Conservation (phyloP, 2,329 filamentous ascomycete species). For the Colletotrichum lentis region DNA sequence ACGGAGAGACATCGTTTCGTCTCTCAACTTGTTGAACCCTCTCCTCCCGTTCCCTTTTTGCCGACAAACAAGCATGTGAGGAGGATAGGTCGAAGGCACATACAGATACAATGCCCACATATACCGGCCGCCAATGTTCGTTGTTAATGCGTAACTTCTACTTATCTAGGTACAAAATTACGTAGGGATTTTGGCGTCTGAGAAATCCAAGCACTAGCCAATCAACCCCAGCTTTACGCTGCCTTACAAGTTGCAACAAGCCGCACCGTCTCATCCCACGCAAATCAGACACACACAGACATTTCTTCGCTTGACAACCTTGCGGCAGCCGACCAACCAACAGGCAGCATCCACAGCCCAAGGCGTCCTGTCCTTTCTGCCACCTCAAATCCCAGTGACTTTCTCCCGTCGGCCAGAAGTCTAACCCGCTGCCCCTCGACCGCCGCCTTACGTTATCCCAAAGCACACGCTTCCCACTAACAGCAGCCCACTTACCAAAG, state of each 20-base stretch:
- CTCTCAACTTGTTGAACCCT: not conserved
- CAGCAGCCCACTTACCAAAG: slow-evolving; percentile 8
- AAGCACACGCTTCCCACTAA: slow-evolving; percentile 1
- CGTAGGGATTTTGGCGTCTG: not conserved
- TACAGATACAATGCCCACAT: not conserved
- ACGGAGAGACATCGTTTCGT: not conserved
- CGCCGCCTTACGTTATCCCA: slow-evolving; percentile 30
- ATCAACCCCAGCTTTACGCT: slow-evolving; percentile 9
- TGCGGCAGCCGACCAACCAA: not conserved
- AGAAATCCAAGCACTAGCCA: not conserved
- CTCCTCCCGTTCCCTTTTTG: not conserved
- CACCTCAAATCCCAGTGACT: not conserved
- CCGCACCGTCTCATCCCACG: slow-evolving; percentile 18
- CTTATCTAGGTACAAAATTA: no score
- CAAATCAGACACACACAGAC: slow-evolving; percentile 15
- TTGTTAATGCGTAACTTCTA: not conserved
- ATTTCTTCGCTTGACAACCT: slow-evolving; percentile 1
- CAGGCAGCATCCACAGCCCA: slow-evolving; percentile 4
- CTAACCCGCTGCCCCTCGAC: not conserved
- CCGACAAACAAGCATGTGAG: not conserved
- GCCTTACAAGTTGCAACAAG: slow-evolving; percentile 1
- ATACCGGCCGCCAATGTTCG: not conserved
- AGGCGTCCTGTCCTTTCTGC: slow-evolving; percentile 22
- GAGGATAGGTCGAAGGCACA: not conserved
- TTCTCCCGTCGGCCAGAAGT: slow-evolving; percentile 1